Evolutionary conservation across 371 early-diverging fungal species (phyloP).

Genomic region (Mucor racemosus): DNA sequence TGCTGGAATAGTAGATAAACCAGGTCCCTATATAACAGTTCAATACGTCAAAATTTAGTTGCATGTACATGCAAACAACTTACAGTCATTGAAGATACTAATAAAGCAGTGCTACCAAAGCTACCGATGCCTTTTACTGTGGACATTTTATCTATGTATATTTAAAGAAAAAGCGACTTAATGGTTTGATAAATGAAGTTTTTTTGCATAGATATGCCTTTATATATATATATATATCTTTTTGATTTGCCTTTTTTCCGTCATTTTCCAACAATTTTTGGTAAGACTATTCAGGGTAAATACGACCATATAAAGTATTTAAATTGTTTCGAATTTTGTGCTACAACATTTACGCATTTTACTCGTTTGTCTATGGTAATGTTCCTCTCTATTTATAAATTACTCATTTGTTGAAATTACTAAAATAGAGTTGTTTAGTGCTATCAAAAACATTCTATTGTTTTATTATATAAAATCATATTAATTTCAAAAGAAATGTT

Average conservation of each 20-base stretch:
- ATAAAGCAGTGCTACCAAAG: conserved; percentile 42
- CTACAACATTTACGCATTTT: background rate
- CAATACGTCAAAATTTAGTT: background rate
- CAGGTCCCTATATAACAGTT: conserved; percentile 37
- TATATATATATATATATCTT: conserved; percentile 15
- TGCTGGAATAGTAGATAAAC: conserved; percentile 49
- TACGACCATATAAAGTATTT: conserved; percentile 21
- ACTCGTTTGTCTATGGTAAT: background rate
- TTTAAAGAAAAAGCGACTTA: background rate
- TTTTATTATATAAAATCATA: no score
- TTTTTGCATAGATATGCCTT: background rate
- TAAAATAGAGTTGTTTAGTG: background rate
- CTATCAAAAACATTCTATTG: no score
- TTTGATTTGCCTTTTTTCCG: conserved; percentile 16
- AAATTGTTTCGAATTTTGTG: conserved; percentile 13
- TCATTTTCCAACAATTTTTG: background rate
- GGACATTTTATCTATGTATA: conserved; percentile 15
- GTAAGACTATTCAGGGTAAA: conserved; percentile 18
- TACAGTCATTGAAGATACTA: conserved; percentile 55
- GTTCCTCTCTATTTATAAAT: background rate
- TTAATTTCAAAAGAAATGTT: no score
- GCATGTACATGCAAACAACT: background rate
- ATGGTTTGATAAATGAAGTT: background rate
- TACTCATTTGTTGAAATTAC: background rate
- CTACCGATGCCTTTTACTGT: conserved; percentile 38